Base-by-base conservation (phyloP, 345 rosid genomes). In the Boechera retrofracta region DNA sequence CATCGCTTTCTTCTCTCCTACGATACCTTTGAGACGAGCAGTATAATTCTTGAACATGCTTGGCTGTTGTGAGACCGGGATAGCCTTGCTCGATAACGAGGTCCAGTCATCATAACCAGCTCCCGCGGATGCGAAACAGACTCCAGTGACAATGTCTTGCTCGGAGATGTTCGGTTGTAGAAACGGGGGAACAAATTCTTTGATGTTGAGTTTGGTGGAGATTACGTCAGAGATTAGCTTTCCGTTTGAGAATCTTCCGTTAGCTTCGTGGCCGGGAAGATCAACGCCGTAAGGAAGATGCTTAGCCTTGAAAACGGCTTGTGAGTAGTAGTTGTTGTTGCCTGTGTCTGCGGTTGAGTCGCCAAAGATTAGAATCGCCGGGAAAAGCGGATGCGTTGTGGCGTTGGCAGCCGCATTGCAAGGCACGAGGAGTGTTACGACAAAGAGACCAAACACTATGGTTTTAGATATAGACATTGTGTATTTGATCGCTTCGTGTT, bases 61-160 rank as follows among this genome's bases (percentile, higher is more conserved):
- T 5, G 82, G 64, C 66, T 89, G 94, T 62, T 75, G 28, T 12
- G 85, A 80, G 54, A 88, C 48, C 0, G 89, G 82, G 32, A 87
- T 73, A 0, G 64, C 88, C 0, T 54, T 5, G 0, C 83, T 76
- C 2, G 70, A 38, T 1, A 75, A 44, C 7, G 78, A 75, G 6
- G 73, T 75, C 35, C 15, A 12, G 47, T 74, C 78, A 69, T 77
- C 76, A 2, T 69, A 77, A 2, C 80, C 80, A 0, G 80, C 63
- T 0, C 75, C 76, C 0, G 75, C 70, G 6, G 76, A 77, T 33
- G 71, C 76, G 0, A 70, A 70, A 71, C 75, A 52, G 62, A 77
- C 80, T 0, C 80, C 80, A 7, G 71, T 77, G 4, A 63, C 12
- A 42, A 77, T 62, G 65, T 70, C 76, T 77, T 77, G 76, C 52